Percentiles rank a stretch among this genome's conserved stretches.
Evolutionary conservation across 2,329 filamentous ascomycete species (phyloP).

Genomic region (Claviceps arundinis): DNA sequence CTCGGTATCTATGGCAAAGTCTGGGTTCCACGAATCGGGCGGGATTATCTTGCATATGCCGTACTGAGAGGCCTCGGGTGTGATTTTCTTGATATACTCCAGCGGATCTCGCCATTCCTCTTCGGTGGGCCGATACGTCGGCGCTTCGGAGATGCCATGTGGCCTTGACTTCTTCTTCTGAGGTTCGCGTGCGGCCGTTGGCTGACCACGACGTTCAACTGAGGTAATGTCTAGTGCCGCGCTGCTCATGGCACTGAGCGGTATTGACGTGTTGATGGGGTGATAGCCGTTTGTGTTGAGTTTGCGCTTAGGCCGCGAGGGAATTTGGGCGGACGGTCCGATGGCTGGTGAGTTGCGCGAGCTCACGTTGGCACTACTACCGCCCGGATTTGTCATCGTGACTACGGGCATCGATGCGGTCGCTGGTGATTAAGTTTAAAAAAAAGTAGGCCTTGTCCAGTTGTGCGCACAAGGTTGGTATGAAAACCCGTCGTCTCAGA

Average conservation of each 20-base stretch:
- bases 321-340: slow-evolving; percentile 20
- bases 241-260: slow-evolving; percentile 43
- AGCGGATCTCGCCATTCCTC: slow-evolving; percentile 94
- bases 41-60: slow-evolving; percentile 95
- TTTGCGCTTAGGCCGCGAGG: slow-evolving; percentile 37
- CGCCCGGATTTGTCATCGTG: slow-evolving; percentile 21
- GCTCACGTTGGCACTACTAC: slow-evolving; percentile 33
- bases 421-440: slow-evolving; percentile 18
- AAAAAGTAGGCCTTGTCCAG: slow-evolving; percentile 5
- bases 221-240: slow-evolving; percentile 68
- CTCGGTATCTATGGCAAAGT: slow-evolving; percentile 94
- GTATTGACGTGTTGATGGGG: slow-evolving; percentile 34
- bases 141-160: slow-evolving; percentile 78
- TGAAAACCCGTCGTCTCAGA: not conserved
- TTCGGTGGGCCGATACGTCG: slow-evolving; percentile 77
- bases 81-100: slow-evolving; percentile 85
- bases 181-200: slow-evolving; percentile 61
- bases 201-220: slow-evolving; percentile 81
- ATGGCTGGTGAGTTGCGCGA: slow-evolving; percentile 39
- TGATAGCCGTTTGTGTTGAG: slow-evolving; percentile 41
- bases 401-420: slow-evolving; percentile 26
- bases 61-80: slow-evolving; percentile 71
- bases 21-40: slow-evolving; percentile 83
- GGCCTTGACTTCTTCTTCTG: slow-evolving; percentile 66
- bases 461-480: not conserved